Conservation (phyloP, 768 basidiomycete genomes). For the Mrakia gelida region DNA sequence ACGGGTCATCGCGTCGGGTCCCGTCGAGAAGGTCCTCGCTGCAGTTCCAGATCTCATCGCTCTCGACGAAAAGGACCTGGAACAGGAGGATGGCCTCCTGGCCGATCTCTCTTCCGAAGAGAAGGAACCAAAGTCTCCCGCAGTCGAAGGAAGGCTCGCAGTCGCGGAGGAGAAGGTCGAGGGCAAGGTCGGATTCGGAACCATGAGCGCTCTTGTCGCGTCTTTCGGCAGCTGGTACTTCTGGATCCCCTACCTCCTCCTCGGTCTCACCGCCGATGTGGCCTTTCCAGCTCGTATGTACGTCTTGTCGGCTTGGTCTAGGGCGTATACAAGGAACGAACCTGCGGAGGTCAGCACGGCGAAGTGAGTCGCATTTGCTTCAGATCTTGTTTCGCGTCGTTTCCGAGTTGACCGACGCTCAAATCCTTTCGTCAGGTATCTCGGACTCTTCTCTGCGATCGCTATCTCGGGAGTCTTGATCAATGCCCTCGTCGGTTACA, state of each 20-base stretch:
- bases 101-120: constrained; percentile 11
- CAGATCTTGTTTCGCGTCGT: too few species aligned
- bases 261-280: constrained; percentile 39
- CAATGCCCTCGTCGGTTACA: too few species aligned
- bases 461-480: too few species aligned
- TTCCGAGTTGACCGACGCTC: constrained; percentile 24
- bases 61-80: constrained; percentile 33
- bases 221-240: constrained; percentile 42
- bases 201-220: constrained; percentile 19
- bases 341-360: too few species aligned
- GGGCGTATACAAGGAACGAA: too few species aligned
- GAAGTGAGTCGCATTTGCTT: too few species aligned
- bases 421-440: neutral
- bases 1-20: constrained; percentile 37
- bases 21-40: constrained; percentile 37
- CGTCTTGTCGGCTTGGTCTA: too few species aligned
- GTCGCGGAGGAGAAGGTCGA: constrained; percentile 42
- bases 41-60: constrained; percentile 35
- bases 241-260: constrained; percentile 39
- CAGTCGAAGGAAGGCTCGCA: constrained; percentile 39
- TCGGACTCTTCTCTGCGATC: too few species aligned
- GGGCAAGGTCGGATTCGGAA: neutral
- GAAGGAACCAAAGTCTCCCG: constrained; percentile 17
- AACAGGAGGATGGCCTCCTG: constrained; percentile 23
- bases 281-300: too few species aligned